Conservation (phyloP, 805 yeast genomes). For the Nakazawaea ishiwadae region DNA sequence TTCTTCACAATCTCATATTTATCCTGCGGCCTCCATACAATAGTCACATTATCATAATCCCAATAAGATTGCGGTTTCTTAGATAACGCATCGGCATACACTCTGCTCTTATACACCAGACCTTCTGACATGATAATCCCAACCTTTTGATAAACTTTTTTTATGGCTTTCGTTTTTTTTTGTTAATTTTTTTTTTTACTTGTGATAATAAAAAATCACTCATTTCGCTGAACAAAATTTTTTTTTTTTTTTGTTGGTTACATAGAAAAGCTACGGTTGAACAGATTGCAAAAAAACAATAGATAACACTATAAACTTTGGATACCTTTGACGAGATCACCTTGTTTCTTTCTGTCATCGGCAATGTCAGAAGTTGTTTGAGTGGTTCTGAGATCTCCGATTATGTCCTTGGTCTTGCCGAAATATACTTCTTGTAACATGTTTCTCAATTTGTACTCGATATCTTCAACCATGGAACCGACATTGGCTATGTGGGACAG, state of each 20-base stretch:
- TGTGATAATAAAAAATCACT: too few species aligned
- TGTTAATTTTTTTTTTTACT: too few species aligned
- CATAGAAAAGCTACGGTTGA: too few species aligned
- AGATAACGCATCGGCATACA: slow-evolving; percentile 72
- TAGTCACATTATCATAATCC: slow-evolving; percentile 72
- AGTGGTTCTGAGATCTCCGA: slow-evolving; percentile 60
- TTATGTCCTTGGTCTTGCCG: slow-evolving; percentile 87
- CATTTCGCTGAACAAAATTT: too few species aligned
- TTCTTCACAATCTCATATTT: slow-evolving; percentile 68
- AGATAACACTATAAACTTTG: slow-evolving; percentile 19
- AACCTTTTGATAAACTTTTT: too few species aligned
- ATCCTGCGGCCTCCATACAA: slow-evolving; percentile 54
- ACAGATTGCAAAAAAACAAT: too few species aligned
- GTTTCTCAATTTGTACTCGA: slow-evolving; percentile 82
- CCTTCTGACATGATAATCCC: slow-evolving; percentile 7
- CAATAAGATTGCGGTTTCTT: slow-evolving; percentile 70
- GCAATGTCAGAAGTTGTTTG: slow-evolving; percentile 28
- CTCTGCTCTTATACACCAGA: slow-evolving; percentile 36
- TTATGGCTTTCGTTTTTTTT: too few species aligned
- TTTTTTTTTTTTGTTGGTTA: too few species aligned
- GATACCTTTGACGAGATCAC: slow-evolving; percentile 35
- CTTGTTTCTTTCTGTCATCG: slow-evolving; percentile 34
- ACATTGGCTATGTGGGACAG: slow-evolving; percentile 78
- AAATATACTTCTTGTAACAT: slow-evolving; percentile 90
- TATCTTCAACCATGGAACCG: slow-evolving; percentile 82